Evolutionary conservation across 495 filamentous ascomycete genomes (phyloP), one percentile per base, ranked within the genome.

Genomic region (Talaromyces adpressus): DNA sequence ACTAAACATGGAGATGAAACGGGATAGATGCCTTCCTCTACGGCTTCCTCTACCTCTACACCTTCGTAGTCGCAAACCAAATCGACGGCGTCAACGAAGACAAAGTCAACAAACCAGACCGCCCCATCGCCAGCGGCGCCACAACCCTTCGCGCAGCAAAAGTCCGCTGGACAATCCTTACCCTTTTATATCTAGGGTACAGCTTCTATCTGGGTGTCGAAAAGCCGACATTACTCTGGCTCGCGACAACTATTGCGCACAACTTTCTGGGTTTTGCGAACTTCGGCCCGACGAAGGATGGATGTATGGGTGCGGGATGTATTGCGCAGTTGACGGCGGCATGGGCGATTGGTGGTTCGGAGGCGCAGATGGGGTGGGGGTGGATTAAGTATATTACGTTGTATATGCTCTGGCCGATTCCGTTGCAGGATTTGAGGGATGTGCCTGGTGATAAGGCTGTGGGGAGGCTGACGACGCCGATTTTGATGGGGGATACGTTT

Each of bases 51-150:
- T 56, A 56, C 11, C 52, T 56, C 12, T 56, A 63, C 51, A 27
- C 25, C 16, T 63, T 63, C 22, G 61, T 56, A 47, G 32, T 63
- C 27, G 30, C 56, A 5, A 63, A 63, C 30, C 61, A 63, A 25
- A 57, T 63, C 30, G 56, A 52, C 27, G 52, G 49, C 20, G 61
- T 63, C 0, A 22, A 56, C 16, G 61, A 63, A 57, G 61, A 63
- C 52, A 57, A 52, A 22, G 12, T 57, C 23, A 63, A 63, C 52
- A 63, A 63, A 41, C 61, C 61, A n/a, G 30, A 63, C 9, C 61
- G 61, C 20, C 61, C 61, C 25, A 63, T 63, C 30, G 52, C 22
- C 52, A 56, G 52, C 52, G 52, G 52, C 12, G 52, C 52, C 23
- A 56, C 52, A 56, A 56, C 52, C 9, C 16, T 56, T 1, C 23